Evolutionary conservation across 768 basidiomycete species (phyloP), one percentile per base, ranked within the genome.

Genomic region (Boletus sp.): DNA sequence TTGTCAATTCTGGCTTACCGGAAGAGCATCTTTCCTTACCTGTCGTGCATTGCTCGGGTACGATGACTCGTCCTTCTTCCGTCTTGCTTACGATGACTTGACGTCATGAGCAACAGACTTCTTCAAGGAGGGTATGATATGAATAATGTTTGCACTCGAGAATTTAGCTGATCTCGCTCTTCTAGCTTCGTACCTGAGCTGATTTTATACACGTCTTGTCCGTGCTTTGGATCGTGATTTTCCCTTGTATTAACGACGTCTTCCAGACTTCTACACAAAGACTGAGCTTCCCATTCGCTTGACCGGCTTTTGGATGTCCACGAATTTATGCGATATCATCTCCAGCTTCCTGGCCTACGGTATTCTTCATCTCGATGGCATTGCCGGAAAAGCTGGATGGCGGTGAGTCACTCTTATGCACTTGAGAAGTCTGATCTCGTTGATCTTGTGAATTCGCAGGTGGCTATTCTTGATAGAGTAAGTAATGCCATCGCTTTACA

Each of bases 231-330:
- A 18, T 7, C 18, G n/a, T 28, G 15, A 1, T 28, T 24, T 0
- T 20, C 39, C 8, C 15, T 18, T 17, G 0, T 24, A n/a, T 29
- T 52, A 28, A 56, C 9, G n/a, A 52, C 17, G 12, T 40, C 1
- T 15, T 15, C 7, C n/a, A 57, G 62, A 63, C 37, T 87, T 81
- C 52, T 86, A 86, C 64, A 84, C 80, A 24, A 24, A 24, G 24
- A 24, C 24, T 24, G 24, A 24, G 24, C 24, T 24, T 24, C 24
- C 24, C 24, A 24, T 24, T 24, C 24, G 24, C 24, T 24, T 24
- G 83, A 63, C 84, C 1, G 82, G 78, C 62, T 88, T 89, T 76
- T 90, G 85, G 86, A 75, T 81, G 30, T 82, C 83, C 5, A 80
- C 81, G 66, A 83, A 86, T 52, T 52, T 79, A 2, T 75, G 81